phyloP scores from a whole-genome alignment of 306 rosid species.

The Prunus fruticosa region DNA sequence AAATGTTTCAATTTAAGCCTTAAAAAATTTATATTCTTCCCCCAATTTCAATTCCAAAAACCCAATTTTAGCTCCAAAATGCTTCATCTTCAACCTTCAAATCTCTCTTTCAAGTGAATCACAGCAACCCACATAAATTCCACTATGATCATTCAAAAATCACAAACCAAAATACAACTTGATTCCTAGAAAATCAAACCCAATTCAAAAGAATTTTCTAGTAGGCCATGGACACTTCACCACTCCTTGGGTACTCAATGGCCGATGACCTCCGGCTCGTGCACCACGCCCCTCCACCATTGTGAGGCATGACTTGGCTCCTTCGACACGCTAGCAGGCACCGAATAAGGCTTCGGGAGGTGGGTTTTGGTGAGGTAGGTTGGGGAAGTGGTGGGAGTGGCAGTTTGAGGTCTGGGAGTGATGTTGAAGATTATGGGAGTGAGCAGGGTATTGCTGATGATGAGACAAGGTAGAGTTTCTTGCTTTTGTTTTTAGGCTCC shows the following conservation, averaged over 20 bases:
- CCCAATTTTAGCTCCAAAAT: neutral
- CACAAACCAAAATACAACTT: slow-evolving; percentile 3
- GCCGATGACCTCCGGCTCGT: slow-evolving; percentile 41
- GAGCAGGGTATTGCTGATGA: slow-evolving; percentile 29
- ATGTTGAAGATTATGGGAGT: slow-evolving; percentile 36
- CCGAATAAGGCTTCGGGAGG: slow-evolving; percentile 56
- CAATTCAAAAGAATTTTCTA: slow-evolving; percentile 19
- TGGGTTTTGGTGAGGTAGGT: neutral
- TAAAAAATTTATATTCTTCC: neutral
- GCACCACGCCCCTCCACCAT: slow-evolving; percentile 41
- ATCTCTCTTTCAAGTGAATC: neutral
- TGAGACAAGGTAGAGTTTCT: slow-evolving; percentile 42
- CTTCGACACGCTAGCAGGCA: slow-evolving; percentile 62
- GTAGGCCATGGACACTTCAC: slow-evolving; percentile 45
- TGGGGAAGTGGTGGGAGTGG: slow-evolving; percentile 42
- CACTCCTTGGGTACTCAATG: slow-evolving; percentile 46
- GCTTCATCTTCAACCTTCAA: neutral
- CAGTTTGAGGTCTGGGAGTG: slow-evolving; percentile 52
- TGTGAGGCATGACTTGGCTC: slow-evolving; percentile 48
- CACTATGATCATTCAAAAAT: neutral
- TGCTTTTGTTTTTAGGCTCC: neutral
- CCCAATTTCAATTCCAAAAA: neutral
- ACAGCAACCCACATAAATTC: neutral
- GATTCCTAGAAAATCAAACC: neutral
- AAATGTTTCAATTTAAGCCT: neutral